Percentiles rank a stretch among this genome's conserved stretches.
These are phyloP conservation scores for Scedosporium aurantiacum DNA, from an alignment of 2,329 filamentous ascomycete genomes.

Conservation along the genomic window DNA sequence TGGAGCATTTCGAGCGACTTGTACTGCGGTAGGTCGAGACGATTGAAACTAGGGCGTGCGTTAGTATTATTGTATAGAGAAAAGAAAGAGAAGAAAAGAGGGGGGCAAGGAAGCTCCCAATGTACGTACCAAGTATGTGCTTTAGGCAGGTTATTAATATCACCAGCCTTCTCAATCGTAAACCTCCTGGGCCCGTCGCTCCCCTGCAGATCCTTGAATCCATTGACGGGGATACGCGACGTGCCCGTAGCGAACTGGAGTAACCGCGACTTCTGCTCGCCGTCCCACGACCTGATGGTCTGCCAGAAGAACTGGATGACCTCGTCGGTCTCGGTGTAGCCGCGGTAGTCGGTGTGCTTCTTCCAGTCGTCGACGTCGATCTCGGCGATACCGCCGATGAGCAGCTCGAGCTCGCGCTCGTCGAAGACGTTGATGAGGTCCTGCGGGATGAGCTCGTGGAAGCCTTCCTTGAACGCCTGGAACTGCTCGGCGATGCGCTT, in stretches of 20 bases:
- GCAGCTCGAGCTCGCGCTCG: conserved; percentile 87
- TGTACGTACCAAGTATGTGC: conserved; percentile 85
- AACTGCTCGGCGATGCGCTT: conserved; percentile 98
- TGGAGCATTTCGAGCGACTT: conserved; percentile 78
- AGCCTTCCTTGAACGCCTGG: conserved; percentile 92
- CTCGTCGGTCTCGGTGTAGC: conserved; percentile 94
- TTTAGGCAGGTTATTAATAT: conserved; percentile 82
- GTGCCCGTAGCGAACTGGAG: conserved; percentile 97
- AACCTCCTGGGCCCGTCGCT: conserved; percentile 92
- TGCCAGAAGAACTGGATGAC: conserved; percentile 99
- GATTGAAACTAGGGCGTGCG: conserved; percentile 68
- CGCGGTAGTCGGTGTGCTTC: conserved; percentile 98
- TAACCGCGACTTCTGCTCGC: conserved; percentile 92
- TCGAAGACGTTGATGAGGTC: conserved; percentile 98
- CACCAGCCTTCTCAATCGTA: conserved; percentile 95
- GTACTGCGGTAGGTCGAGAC: conserved; percentile 87
- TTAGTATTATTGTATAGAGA: conserved; percentile 13
- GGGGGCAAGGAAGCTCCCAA: not conserved
- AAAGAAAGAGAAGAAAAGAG: not conserved
- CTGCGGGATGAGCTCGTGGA: conserved; percentile 92
- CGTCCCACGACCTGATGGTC: conserved; percentile 91
- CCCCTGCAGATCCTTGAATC: conserved; percentile 97
- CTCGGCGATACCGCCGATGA: conserved; percentile 98
- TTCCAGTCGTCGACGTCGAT: conserved; percentile 99
- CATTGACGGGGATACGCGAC: conserved; percentile 95